These are phyloP conservation scores for Umbelopsis sp. DNA, from an alignment of 371 early-diverging fungal genomes.

Conservation along the genomic window DNA sequence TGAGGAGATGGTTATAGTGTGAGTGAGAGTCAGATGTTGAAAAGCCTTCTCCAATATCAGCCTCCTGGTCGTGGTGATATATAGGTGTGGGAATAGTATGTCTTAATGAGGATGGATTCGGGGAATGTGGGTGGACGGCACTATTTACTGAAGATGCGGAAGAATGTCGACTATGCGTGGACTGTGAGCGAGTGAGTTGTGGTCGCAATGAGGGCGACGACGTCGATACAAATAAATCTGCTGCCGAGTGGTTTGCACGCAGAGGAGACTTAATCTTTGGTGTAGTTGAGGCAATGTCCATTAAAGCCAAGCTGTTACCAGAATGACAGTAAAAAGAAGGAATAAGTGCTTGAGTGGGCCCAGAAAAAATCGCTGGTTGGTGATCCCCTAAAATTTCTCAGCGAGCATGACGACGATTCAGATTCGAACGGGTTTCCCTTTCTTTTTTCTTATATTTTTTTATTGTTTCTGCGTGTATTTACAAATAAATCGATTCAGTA, in stretches of 20 bases:
- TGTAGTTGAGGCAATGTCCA: conserved; percentile 13
- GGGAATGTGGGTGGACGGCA: background rate
- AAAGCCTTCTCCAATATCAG: conserved; percentile 14
- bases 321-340: conserved; percentile 8
- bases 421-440: background rate
- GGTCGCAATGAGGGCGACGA: background rate
- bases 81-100: background rate
- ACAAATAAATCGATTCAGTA: background rate
- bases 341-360: background rate
- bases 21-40: background rate
- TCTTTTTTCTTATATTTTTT: background rate
- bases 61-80: background rate
- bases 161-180: conserved; percentile 12
- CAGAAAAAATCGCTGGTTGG: too few relatives aligned
- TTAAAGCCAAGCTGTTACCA: background rate
- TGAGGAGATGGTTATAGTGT: background rate
- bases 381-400: too few relatives aligned
- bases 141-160: conserved; percentile 10
- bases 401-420: background rate
- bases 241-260: conserved; percentile 16
- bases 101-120: conserved; percentile 10
- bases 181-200: conserved; percentile 15
- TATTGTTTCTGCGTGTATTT: background rate
- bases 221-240: conserved; percentile 9
- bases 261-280: conserved; percentile 11